These are phyloP conservation scores for Aspergillus sp. DNA, from an alignment of 2,329 filamentous ascomycete species.

Conservation along the genomic window DNA sequence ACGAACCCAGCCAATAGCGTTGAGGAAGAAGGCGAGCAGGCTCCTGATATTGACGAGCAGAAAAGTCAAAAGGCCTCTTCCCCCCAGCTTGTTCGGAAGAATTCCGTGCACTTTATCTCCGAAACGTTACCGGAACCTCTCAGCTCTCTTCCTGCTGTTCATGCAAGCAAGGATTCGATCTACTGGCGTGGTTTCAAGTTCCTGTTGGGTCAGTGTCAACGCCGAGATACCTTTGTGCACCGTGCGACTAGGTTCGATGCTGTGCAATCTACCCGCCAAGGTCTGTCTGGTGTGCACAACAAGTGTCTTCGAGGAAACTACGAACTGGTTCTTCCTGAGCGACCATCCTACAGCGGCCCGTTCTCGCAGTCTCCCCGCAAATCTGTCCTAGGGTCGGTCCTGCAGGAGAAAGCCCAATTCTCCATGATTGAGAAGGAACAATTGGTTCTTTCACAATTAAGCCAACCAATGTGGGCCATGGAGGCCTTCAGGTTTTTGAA, in stretches of 20 bases:
- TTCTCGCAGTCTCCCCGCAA: conserved; percentile 72
- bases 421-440: conserved; percentile 68
- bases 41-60: conserved; percentile 18
- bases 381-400: conserved; percentile 62
- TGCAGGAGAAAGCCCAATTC: conserved; percentile 46
- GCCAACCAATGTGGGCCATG: conserved; percentile 61
- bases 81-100: conserved; percentile 22
- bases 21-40: conserved; percentile 30
- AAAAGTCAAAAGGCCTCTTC: conserved; percentile 18
- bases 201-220: conserved; percentile 64
- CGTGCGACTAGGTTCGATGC: conserved; percentile 84
- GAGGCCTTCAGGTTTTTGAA: conserved; percentile 62
- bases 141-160: conserved; percentile 35
- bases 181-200: conserved; percentile 88
- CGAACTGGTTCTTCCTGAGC: conserved; percentile 69
- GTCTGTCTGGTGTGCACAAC: conserved; percentile 69
- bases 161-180: conserved; percentile 67
- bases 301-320: conserved; percentile 84
- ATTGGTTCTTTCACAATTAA: conserved; percentile 72
- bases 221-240: conserved; percentile 78
- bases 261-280: conserved; percentile 78
- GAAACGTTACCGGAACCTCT: conserved; percentile 40
- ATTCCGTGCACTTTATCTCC: conserved; percentile 30
- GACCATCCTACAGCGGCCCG: conserved; percentile 70
- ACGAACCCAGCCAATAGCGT: conserved; percentile 51